A percentile compares a stretch with the other conserved stretches of the same genome.
Conservation (phyloP, 352 stramenopile species). For the Phytophthora meadii region DNA sequence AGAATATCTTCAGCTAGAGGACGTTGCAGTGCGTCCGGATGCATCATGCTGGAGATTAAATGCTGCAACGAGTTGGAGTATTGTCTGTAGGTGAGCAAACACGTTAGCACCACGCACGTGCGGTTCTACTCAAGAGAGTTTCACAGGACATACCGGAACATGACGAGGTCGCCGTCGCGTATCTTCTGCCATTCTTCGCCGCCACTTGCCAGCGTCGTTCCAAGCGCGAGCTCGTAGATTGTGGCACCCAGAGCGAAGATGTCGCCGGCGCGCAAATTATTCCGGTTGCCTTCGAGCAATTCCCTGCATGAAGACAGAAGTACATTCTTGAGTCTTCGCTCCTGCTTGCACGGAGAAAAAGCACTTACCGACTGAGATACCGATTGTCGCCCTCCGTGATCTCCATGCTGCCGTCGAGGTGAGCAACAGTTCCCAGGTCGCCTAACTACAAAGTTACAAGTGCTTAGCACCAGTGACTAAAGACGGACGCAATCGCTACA, state of each 20-base stretch:
- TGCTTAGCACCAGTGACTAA: slow-evolving; percentile 5
- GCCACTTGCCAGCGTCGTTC: slow-evolving; percentile 65
- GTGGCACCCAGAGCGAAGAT: slow-evolving; percentile 88
- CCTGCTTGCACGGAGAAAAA: not conserved
- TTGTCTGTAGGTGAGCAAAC: slow-evolving; percentile 46
- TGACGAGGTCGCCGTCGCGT: slow-evolving; percentile 80
- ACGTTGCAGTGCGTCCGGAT: slow-evolving; percentile 83
- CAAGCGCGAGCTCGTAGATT: slow-evolving; percentile 85
- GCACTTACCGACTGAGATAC: slow-evolving; percentile 77
- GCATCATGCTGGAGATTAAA: slow-evolving; percentile 88
- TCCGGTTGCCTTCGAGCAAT: slow-evolving; percentile 80
- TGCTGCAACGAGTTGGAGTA: slow-evolving; percentile 91
- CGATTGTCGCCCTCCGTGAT: slow-evolving; percentile 89
- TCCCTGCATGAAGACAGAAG: slow-evolving; percentile 47
- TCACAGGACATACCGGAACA: slow-evolving; percentile 62
- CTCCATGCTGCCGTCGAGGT: slow-evolving; percentile 84
- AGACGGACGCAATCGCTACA: slow-evolving; percentile 2
- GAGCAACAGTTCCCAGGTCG: slow-evolving; percentile 82
- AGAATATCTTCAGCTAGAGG: slow-evolving; percentile 85
- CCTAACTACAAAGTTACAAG: slow-evolving; percentile 48
- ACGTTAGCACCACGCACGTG: slow-evolving; percentile 16
- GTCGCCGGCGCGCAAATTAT: slow-evolving; percentile 77
- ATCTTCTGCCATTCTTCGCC: slow-evolving; percentile 90
- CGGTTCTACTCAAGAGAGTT: slow-evolving; percentile 1
- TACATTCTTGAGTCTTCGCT: not conserved